phyloP scores from a whole-genome alignment of 202 grass and related monocot species.

The Dendrocalamus latiflorus region DNA sequence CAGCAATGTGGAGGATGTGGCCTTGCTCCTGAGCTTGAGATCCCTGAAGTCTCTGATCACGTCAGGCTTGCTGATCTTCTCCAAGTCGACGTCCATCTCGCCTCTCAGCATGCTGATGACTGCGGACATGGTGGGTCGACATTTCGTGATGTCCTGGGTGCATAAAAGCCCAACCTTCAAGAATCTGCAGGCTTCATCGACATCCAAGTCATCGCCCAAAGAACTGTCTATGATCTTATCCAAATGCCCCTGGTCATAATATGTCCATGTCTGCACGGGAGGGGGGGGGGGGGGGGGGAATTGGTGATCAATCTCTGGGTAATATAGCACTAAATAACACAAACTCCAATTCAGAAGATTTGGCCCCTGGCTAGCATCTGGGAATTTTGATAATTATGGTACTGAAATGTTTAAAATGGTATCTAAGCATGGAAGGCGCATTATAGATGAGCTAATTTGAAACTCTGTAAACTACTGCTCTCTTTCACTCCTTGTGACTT shows the following conservation, averaged over 20 bases:
- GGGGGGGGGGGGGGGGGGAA: no score
- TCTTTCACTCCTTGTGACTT: not conserved
- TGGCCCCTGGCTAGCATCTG: not conserved
- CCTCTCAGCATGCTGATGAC: slow-evolving; percentile 59
- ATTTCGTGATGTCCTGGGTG: slow-evolving; percentile 58
- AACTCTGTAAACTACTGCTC: not conserved
- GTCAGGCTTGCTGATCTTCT: slow-evolving; percentile 60
- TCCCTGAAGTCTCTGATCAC: slow-evolving; percentile 67
- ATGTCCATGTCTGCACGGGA: slow-evolving; percentile 67
- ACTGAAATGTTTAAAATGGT: not conserved
- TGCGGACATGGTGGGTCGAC: slow-evolving; percentile 54
- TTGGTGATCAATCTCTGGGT: slow-evolving; percentile 6
- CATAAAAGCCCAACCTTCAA: slow-evolving; percentile 76
- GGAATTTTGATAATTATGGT: not conserved
- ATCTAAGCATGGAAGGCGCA: not conserved
- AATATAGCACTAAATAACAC: not conserved
- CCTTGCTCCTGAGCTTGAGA: slow-evolving; percentile 47
- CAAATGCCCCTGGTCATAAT: slow-evolving; percentile 43
- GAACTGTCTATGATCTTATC: slow-evolving; percentile 62
- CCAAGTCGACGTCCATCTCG: slow-evolving; percentile 38
- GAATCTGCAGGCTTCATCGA: slow-evolving; percentile 63
- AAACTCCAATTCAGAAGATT: not conserved
- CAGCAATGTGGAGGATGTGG: slow-evolving; percentile 36
- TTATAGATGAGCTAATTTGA: not conserved
- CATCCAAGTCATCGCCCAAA: slow-evolving; percentile 46